Evolutionary conservation across 148 eudicot species (phyloP), one percentile per base, ranked within the genome.

Genomic region (Rhododendron simsii): DNA sequence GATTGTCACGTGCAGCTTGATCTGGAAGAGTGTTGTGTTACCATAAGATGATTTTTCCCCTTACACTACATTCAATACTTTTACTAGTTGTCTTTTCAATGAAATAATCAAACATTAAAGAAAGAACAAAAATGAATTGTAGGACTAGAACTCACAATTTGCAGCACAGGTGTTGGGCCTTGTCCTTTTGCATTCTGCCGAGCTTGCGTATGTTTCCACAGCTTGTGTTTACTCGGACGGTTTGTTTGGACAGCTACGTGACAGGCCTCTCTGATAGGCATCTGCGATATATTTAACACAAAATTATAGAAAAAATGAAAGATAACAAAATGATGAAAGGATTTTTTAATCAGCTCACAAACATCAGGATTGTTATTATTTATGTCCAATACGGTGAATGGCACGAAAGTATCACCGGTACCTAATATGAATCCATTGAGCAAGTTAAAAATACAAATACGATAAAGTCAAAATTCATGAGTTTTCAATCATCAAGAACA

Each of bases 181-280:
- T 93, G 93, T 81, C 97, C 96, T 90, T 94, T 94, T 86, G 88
- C 93, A 89, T 88, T 93, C 83, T 95, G 94, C 78, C 98, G 95
- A 89, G 99, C 96, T 90, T 92, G 94, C 12, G 96, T 94, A 88
- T 97, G 99, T 90, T 97, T 97, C 99, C 99, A 97, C 8, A 97
- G 92, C 90, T 92, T 91, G 81, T 97, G 98, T 89, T 93, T 92
- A 83, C 91, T 88, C 14, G 99, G 98, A 85, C 94, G 93, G 89
- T 90, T 93, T 91, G 85, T 91, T 89, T 97, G 99, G 82, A 94
- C 91, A 50, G 98, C 99, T 65, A 95, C 98, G 84, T 97, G 99
- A 87, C 99, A 97, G 51, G 99, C 99, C 93, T 97, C 99, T 87
- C 91, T 94, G 47, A 92, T 97, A 50, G 99, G 99, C 99, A 97